Evolutionary conservation across 169 alveolate genomes (phyloP).

Genomic region (Cyclospora cayetanensis): DNA sequence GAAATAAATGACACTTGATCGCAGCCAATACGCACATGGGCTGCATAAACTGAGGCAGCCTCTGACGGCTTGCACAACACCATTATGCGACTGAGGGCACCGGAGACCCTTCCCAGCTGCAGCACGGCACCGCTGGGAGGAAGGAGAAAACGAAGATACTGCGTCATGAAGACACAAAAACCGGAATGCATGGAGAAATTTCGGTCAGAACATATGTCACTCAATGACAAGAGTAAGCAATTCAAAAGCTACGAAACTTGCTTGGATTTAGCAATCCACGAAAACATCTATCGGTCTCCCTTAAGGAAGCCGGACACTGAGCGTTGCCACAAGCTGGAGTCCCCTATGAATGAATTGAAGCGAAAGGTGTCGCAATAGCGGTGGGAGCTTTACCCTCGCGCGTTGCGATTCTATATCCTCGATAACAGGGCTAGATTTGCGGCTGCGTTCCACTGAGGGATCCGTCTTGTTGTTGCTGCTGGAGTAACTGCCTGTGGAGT

Average conservation of each 20-base stretch:
- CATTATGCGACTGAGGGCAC: not conserved
- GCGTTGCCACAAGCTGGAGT: too few species aligned
- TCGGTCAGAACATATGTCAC: constrained; percentile 18
- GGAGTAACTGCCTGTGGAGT: constrained; percentile 33
- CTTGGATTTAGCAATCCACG: not conserved
- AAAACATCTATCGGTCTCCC: not conserved
- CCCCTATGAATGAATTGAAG: too few species aligned
- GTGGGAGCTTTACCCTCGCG: not conserved
- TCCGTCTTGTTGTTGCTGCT: constrained; percentile 38
- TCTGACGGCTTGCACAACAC: constrained; percentile 9
- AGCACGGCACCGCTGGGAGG: not conserved
- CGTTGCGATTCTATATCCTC: not conserved
- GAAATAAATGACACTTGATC: not conserved
- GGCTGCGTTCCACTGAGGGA: constrained; percentile 15
- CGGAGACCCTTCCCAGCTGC: not conserved
- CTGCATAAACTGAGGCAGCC: not conserved
- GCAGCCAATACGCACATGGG: not conserved
- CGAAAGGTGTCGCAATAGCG: not conserved
- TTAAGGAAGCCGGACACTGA: too few species aligned
- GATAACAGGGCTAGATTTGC: not conserved
- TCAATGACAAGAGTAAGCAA: constrained; percentile 5
- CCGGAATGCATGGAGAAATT: not conserved
- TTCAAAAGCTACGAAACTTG: not conserved
- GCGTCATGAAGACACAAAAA: constrained; percentile 1
- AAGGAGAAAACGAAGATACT: not conserved